Percentiles rank a stretch among this genome's conserved stretches.
phyloP scores from a whole-genome alignment of 78 protist genomes.

The Tieghemostelium lacteum region DNA sequence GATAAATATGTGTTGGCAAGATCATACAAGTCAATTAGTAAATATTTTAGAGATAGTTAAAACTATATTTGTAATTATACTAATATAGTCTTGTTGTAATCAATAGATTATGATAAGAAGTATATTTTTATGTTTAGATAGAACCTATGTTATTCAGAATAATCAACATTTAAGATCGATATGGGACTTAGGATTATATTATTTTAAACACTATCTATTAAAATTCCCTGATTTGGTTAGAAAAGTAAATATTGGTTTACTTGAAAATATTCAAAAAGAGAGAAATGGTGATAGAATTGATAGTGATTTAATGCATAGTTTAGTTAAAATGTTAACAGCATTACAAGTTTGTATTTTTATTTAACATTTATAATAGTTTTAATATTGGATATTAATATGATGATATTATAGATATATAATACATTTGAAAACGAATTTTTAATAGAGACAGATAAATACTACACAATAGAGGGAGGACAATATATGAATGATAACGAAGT shows the following conservation, averaged over 20 bases:
- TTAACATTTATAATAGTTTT: neutral
- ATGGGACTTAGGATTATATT: slow-evolving; percentile 90
- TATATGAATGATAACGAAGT: slow-evolving; percentile 21
- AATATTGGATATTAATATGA: neutral
- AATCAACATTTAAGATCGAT: slow-evolving; percentile 35
- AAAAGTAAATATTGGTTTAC: slow-evolving; percentile 46
- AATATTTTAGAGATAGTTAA: neutral
- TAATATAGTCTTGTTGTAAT: neutral
- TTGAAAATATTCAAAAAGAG: slow-evolving; percentile 79
- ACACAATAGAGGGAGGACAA: slow-evolving; percentile 50
- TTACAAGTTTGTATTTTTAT: slow-evolving; percentile 18
- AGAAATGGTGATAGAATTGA: slow-evolving; percentile 85
- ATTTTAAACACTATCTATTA: slow-evolving; percentile 63
- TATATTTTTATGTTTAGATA: slow-evolving; percentile 91
- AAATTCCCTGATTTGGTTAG: slow-evolving; percentile 30
- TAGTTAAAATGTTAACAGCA: slow-evolving; percentile 83
- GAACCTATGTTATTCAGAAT: slow-evolving; percentile 86
- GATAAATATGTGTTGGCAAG: slow-evolving; percentile 55
- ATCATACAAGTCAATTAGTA: slow-evolving; percentile 73
- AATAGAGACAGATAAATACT: slow-evolving; percentile 77
- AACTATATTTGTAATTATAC: neutral
- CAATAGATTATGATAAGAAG: slow-evolving; percentile 79
- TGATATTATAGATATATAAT: slow-evolving; percentile 20
- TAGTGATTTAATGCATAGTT: slow-evolving; percentile 35
- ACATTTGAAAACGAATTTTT: slow-evolving; percentile 75